Evolutionary conservation across 805 yeast genomes (phyloP).

Genomic region (Grigorovia humatica): DNA sequence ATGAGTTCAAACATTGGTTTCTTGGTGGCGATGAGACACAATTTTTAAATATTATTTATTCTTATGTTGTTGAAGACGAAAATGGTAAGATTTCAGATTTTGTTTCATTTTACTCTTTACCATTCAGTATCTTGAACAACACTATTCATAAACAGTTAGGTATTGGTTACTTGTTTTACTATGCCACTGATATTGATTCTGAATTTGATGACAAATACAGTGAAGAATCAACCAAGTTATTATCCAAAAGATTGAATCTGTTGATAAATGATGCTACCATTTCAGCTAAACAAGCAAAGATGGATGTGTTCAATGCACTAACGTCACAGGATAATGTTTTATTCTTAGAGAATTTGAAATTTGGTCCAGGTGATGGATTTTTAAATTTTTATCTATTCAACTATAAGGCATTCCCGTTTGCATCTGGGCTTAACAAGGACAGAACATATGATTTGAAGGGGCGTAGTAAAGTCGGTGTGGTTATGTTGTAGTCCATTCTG

Average conservation of each 20-base stretch:
- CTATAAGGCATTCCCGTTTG: constrained; percentile 69
- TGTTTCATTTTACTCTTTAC: constrained; percentile 79
- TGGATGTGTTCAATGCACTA: constrained; percentile 91
- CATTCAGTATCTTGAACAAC: constrained; percentile 71
- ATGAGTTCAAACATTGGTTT: constrained; percentile 69
- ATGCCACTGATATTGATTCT: constrained; percentile 62
- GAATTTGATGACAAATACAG: constrained; percentile 31
- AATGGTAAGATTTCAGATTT: constrained; percentile 70
- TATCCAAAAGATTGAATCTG: constrained; percentile 48
- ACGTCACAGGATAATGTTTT: constrained; percentile 82
- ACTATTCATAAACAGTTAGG: constrained; percentile 56
- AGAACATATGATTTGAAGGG: constrained; percentile 42
- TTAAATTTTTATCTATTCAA: constrained; percentile 88
- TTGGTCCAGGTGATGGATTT: constrained; percentile 89
- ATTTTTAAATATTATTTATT: constrained; percentile 43
- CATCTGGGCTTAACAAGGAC: constrained; percentile 63
- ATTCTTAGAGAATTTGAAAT: constrained; percentile 72
- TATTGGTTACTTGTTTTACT: constrained; percentile 83
- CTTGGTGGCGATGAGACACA: constrained; percentile 40
- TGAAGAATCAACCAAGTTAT: constrained; percentile 31
- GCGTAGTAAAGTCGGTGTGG: constrained; percentile 83
- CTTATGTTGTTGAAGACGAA: constrained; percentile 61
- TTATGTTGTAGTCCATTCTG: constrained; percentile 47
- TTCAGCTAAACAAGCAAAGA: constrained; percentile 50
- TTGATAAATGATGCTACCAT: constrained; percentile 69